These are phyloP conservation scores for Endogone sp. DNA, from an alignment of 192 early-diverging fungal species.

Conservation along the genomic window DNA sequence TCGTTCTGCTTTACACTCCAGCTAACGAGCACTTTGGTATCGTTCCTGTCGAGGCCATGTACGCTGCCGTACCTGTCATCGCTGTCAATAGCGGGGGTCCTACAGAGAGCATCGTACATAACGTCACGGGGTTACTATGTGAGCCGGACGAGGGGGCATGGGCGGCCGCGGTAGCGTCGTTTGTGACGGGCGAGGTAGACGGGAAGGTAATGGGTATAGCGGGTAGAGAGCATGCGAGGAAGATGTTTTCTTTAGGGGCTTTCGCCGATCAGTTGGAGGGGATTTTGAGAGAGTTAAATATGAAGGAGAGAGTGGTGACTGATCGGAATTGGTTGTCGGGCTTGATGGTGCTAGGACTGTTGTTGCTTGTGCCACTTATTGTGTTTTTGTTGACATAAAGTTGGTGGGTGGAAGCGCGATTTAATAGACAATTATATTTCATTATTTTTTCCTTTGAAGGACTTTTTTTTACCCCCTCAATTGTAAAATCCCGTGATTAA, in stretches of 20 bases:
- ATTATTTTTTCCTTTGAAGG: background rate
- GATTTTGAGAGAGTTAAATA: constrained; percentile 46
- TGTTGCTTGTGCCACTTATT: constrained; percentile 5
- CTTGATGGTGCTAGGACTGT: constrained; percentile 6
- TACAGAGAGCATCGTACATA: constrained; percentile 72
- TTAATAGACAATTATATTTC: background rate
- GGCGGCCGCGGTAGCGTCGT: constrained; percentile 50
- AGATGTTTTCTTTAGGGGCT: constrained; percentile 57
- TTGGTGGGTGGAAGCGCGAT: background rate
- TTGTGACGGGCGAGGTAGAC: constrained; percentile 43
- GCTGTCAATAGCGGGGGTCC: constrained; percentile 86
- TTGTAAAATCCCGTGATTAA: no score
- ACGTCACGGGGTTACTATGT: constrained; percentile 75
- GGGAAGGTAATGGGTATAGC: constrained; percentile 56
- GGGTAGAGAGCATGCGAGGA: constrained; percentile 58
- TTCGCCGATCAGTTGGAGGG: constrained; percentile 70
- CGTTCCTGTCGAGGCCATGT: constrained; percentile 97
- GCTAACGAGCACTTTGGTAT: constrained; percentile 95
- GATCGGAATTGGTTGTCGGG: constrained; percentile 6
- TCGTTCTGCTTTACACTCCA: constrained; percentile 84
- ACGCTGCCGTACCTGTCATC: constrained; percentile 79
- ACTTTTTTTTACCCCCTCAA: no score
- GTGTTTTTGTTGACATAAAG: constrained; percentile 10
- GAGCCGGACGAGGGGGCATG: constrained; percentile 53
- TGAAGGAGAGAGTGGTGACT: constrained; percentile 5